Conservation (phyloP, 108 stramenopile genomes). For the Cyclotella baltica region DNA sequence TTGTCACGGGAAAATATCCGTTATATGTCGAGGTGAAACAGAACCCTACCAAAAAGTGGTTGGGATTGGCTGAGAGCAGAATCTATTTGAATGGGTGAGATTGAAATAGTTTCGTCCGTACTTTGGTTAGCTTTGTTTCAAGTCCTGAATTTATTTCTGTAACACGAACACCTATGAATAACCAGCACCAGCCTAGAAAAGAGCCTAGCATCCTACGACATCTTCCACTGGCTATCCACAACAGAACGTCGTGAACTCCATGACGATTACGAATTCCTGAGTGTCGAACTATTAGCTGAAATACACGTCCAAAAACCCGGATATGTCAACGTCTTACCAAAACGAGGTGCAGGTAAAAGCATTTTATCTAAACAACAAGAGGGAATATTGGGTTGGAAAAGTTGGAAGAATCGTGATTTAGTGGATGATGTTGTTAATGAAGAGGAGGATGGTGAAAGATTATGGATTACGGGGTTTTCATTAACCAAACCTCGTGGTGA, state of each 20-base stretch:
- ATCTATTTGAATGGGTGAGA: conserved; percentile 68
- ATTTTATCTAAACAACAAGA: conserved; percentile 11
- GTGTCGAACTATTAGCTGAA: conserved; percentile 80
- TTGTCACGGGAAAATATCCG: conserved; percentile 78
- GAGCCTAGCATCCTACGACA: conserved; percentile 71
- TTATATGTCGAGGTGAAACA: conserved; percentile 68
- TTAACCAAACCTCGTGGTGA: conserved; percentile 73
- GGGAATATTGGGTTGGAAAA: conserved; percentile 44
- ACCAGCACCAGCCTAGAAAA: conserved; percentile 58
- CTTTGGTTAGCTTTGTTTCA: background rate
- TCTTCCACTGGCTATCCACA: conserved; percentile 79
- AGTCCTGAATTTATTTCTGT: too few species aligned
- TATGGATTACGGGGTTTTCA: conserved; percentile 89
- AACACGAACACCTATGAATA: background rate
- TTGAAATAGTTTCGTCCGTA: background rate
- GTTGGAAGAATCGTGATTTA: conserved; percentile 27
- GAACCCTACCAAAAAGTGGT: conserved; percentile 76
- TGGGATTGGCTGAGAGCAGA: conserved; percentile 58
- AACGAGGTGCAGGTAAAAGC: conserved; percentile 56
- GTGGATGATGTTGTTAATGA: background rate
- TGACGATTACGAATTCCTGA: conserved; percentile 64
- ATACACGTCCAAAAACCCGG: conserved; percentile 78
- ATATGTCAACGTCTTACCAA: conserved; percentile 71
- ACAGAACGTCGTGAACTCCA: conserved; percentile 65
- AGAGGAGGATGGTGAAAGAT: conserved; percentile 50